Evolutionary conservation across 208 protist genomes (phyloP), one percentile per base, ranked within the genome.

Genomic region (Borovskyia barvae): DNA sequence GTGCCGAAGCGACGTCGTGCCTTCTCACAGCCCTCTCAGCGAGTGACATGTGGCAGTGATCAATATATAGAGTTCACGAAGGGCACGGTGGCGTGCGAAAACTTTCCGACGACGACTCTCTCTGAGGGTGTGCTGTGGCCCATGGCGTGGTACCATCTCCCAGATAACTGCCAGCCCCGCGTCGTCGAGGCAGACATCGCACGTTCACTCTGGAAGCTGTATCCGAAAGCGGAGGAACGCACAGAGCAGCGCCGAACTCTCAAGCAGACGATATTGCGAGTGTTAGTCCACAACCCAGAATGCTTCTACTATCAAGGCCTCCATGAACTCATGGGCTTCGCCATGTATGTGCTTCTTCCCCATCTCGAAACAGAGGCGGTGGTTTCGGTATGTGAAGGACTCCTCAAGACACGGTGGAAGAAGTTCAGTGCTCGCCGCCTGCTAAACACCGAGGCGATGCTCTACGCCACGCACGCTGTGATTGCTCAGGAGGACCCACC

Each of bases 231-330:
- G 1, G 40, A 47, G 8, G 60, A 76, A 65, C 85, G 89, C 11
- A 67, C 42, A 0, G 40, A 48, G 33, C 87, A 67, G 66, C 82
- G 89, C 9, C 48, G 43, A 17, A 20, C 62, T 2, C 60, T 95
- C 12, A 75, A 81, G 46, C 50, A 66, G 11, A 82, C 83, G 39
- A 36, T 95, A 6, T 43, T 88, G 33, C 78, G 78, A 28, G 58
- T 87, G 2, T 75, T 95, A 12, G 55, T 70, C 2, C 60, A 80
- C 56, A 76, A 83, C 37, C 66, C 56, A 1, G 70, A 90, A 28
- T 65, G 66, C 32, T 64, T 83, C 67, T 95, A 95, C 61, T 92
- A 90, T 24, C 89, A 95, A 65, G 89, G 89, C 0, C 67, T 95
- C 52, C 82, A 95, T 49, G 89, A 95, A 62, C 58, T 95, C 14